Percentiles rank a stretch among this genome's conserved stretches.
phyloP scores from a whole-genome alignment of 176 grass and related monocot genomes.

The Olyra latifolia region DNA sequence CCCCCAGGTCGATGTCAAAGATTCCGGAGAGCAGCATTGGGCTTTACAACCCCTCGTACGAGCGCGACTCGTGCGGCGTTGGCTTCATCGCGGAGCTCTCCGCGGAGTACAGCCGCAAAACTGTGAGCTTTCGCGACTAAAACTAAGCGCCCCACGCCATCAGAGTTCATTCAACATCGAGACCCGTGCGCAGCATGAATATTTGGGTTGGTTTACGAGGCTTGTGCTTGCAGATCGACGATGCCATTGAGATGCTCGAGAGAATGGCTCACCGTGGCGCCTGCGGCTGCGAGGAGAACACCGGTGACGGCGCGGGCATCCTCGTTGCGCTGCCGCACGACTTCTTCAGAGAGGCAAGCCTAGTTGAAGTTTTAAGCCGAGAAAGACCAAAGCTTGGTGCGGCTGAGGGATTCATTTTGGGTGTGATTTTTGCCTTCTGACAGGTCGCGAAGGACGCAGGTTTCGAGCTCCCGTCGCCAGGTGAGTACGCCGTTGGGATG shows the following conservation, averaged over 20 bases:
- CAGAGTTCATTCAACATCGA: not conserved
- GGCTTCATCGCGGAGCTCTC: constrained; percentile 61
- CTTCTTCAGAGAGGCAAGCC: constrained; percentile 47
- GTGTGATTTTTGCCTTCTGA: not conserved
- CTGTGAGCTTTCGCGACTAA: constrained; percentile 20
- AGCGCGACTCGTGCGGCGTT: constrained; percentile 69
- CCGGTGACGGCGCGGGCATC: constrained; percentile 64
- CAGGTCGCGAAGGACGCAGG: constrained; percentile 50
- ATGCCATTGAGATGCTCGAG: constrained; percentile 63
- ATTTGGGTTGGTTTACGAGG: not conserved
- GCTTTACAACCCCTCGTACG: constrained; percentile 57
- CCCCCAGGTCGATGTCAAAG: constrained; percentile 47
- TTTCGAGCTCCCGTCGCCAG: constrained; percentile 45
- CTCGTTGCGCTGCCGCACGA: constrained; percentile 47
- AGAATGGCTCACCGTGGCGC: constrained; percentile 65
- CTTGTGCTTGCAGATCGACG: constrained; percentile 27
- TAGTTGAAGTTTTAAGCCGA: not conserved
- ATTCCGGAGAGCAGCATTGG: constrained; percentile 48
- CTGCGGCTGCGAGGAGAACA: constrained; percentile 62
- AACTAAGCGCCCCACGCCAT: not conserved
- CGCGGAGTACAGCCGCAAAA: constrained; percentile 44
- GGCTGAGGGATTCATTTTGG: not conserved
- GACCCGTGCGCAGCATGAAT: not conserved
- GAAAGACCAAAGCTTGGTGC: not conserved
- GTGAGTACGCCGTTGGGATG: constrained; percentile 67